A percentile compares a stretch with the other conserved stretches of the same genome.
These are phyloP conservation scores for Xylariaceae sp. DNA, from an alignment of 2,329 filamentous ascomycete genomes.

Conservation along the genomic window DNA sequence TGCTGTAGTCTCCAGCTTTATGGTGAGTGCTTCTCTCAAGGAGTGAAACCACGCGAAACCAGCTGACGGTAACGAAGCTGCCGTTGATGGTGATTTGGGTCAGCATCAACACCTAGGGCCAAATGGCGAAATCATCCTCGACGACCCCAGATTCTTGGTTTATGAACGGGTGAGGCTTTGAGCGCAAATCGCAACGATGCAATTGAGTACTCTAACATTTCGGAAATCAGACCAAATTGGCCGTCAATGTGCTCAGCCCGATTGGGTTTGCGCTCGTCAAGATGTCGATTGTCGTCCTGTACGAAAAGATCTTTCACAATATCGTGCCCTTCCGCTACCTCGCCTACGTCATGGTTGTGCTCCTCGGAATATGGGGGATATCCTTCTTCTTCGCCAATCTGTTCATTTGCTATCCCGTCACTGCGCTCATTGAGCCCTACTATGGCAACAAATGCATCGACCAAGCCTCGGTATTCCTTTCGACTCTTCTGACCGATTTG, in stretches of 20 bases:
- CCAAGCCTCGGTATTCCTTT: constrained; percentile 20
- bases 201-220: not conserved
- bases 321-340: constrained; percentile 12
- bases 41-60: not conserved
- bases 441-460: constrained; percentile 26
- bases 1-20: constrained; percentile 16
- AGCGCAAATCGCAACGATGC: not conserved
- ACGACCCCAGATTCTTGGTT: constrained; percentile 20
- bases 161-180: constrained; percentile 21
- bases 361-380: constrained; percentile 21
- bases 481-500: constrained; percentile 22
- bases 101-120: constrained; percentile 18
- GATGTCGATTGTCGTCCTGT: constrained; percentile 20
- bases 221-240: constrained; percentile 19
- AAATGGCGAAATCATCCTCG: constrained; percentile 17
- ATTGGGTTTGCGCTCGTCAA: constrained; percentile 23
- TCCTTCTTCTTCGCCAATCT: constrained; percentile 28
- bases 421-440: constrained; percentile 23
- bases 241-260: constrained; percentile 18
- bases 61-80: constrained; percentile 8
- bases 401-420: constrained; percentile 27
- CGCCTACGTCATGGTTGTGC: constrained; percentile 13
- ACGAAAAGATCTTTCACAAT: constrained; percentile 20
- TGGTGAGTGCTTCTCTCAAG: not conserved
- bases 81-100: constrained; percentile 19